Percentiles rank a stretch among this genome's conserved stretches.
Conservation (phyloP, 192 early-diverging fungal species). For the Backusella westeae region DNA sequence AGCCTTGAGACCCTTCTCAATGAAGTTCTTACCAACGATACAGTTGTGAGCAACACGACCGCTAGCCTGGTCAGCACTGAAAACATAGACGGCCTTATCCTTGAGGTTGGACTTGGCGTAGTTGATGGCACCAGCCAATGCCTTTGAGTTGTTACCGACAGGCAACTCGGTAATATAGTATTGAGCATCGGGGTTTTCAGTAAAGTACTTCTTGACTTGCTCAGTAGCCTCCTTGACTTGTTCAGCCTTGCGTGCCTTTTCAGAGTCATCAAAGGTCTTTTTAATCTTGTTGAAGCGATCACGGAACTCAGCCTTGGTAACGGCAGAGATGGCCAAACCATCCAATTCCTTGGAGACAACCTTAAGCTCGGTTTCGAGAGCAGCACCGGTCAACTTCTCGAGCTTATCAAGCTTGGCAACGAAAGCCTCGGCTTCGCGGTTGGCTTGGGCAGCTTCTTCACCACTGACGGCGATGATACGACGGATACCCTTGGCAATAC, state of each 20-base stretch:
- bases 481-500: conserved; percentile 95
- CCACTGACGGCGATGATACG: conserved; percentile 94
- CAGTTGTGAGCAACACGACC: conserved; percentile 80
- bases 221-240: conserved; percentile 84
- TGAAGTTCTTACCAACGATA: conserved; percentile 74
- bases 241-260: conserved; percentile 85
- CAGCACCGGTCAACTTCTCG: conserved; percentile 50
- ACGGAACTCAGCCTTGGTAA: conserved; percentile 74
- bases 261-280: conserved; percentile 83
- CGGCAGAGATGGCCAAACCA: conserved; percentile 71
- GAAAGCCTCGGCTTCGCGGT: conserved; percentile 68
- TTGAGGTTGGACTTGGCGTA: conserved; percentile 73
- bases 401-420: conserved; percentile 61
- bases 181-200: conserved; percentile 54
- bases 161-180: conserved; percentile 61
- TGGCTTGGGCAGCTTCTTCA: conserved; percentile 76
- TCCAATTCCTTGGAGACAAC: conserved; percentile 77
- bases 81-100: conserved; percentile 84
- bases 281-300: conserved; percentile 70
- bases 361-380: conserved; percentile 81
- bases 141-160: conserved; percentile 83
- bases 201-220: conserved; percentile 70
- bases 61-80: conserved; percentile 68
- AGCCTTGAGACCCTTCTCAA: conserved; percentile 83
- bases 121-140: conserved; percentile 73